A percentile compares a stretch with the other conserved stretches of the same genome.
Evolutionary conservation across 805 yeast genomes (phyloP).

Genomic region (Pichia thaimueangensis): DNA sequence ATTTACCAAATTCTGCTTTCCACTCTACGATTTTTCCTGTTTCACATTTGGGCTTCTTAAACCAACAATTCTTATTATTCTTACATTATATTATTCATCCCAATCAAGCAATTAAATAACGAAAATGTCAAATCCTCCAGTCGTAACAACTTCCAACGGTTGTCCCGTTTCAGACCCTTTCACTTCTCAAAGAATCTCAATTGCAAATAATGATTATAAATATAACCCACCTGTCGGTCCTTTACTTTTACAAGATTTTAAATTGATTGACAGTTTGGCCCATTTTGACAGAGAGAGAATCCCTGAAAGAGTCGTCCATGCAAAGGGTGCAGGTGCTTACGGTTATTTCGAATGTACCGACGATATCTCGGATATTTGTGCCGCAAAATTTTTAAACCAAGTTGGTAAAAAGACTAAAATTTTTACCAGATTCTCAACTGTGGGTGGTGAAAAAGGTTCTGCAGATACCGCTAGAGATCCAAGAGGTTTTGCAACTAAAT

Average conservation of each 20-base stretch:
- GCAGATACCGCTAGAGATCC: slow-evolving; percentile 85
- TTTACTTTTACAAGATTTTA: slow-evolving; percentile 72
- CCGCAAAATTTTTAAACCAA: slow-evolving; percentile 61
- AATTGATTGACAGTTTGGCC: slow-evolving; percentile 71
- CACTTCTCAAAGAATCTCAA: slow-evolving; percentile 68
- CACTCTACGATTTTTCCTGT: too few species aligned
- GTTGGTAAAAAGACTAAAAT: slow-evolving; percentile 77
- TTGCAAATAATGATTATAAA: slow-evolving; percentile 33
- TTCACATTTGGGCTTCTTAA: too few species aligned
- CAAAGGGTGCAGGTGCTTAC: slow-evolving; percentile 89
- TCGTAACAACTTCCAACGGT: slow-evolving; percentile 68
- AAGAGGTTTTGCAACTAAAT: slow-evolving; percentile 75
- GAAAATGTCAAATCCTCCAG: slow-evolving; percentile 40
- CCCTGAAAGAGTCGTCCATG: slow-evolving; percentile 91
- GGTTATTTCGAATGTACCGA: slow-evolving; percentile 85
- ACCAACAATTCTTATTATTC: background rate
- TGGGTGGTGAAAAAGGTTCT: slow-evolving; percentile 79
- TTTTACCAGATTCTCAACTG: slow-evolving; percentile 75
- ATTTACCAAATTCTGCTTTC: too few species aligned
- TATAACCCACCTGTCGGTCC: slow-evolving; percentile 51
- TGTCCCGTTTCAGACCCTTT: slow-evolving; percentile 71
- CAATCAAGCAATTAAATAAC: background rate
- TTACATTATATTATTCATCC: background rate
- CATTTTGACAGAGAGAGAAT: slow-evolving; percentile 88
- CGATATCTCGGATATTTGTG: slow-evolving; percentile 67